phyloP scores from a whole-genome alignment of 192 early-diverging fungal species.

The Rhizoclosmatium globosum region DNA sequence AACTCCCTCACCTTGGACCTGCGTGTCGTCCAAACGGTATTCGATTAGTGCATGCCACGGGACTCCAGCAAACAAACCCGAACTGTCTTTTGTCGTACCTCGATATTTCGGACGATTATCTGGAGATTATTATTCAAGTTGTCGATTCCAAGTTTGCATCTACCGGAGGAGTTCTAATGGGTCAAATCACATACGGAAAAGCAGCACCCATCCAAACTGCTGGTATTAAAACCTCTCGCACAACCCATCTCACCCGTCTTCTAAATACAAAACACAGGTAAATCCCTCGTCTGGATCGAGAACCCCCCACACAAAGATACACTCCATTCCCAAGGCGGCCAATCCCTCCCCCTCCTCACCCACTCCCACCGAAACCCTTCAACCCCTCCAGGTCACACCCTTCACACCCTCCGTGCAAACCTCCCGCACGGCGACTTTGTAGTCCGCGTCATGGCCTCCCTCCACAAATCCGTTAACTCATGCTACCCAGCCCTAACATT shows the following conservation, averaged over 20 bases:
- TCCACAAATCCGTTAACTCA: not conserved
- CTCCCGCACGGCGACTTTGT: conserved; percentile 24
- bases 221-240: not conserved
- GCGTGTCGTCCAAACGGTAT: conserved; percentile 28
- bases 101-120: conserved; percentile 16
- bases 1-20: conserved; percentile 42
- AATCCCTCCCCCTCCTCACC: conserved; percentile 14
- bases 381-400: not conserved
- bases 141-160: not conserved
- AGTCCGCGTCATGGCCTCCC: conserved; percentile 22
- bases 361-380: not conserved
- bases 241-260: not conserved
- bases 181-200: conserved; percentile 26
- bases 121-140: conserved; percentile 32
- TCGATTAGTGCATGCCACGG: conserved; percentile 19
- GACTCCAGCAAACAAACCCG: not conserved
- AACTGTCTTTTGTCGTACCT: conserved; percentile 19
- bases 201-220: not conserved
- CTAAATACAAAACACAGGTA: not conserved
- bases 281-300: conserved; percentile 11
- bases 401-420: conserved; percentile 6
- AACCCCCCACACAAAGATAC: conserved; percentile 7
- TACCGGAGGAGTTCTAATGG: conserved; percentile 14
- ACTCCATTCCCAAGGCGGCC: conserved; percentile 20
- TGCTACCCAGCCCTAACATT: conserved; percentile 33